Evolutionary conservation across 257 asterid genomes (phyloP), one percentile per base, ranked within the genome.

Genomic region (Solanum lignicaule): DNA sequence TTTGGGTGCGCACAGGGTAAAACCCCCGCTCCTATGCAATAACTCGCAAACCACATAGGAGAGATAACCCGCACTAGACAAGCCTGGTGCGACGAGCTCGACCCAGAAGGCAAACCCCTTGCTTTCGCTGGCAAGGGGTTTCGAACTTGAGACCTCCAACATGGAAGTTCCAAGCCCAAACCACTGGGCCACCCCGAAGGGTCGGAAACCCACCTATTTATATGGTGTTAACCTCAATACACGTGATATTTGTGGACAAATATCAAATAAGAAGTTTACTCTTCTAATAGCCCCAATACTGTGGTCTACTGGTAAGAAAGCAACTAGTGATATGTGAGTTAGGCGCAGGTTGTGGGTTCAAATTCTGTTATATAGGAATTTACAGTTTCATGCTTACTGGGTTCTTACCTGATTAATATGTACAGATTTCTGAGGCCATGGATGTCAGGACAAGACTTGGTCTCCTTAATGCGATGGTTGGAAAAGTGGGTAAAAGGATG

Each of bases 401-500:
- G 86, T 79, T 72, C 46, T 25, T 89, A 68, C 87, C 88, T 86
- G 31, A 83, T 88, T 89, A 75, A 86, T 83, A 87, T 87, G 87
- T 55, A 84, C 94, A 97, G 99, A 93, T 97, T 86, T 92, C 99
- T 65, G 99, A 95, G 92, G 98, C 92, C 75, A 94, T 94, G 96
- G 99, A 97, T 90, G 89, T 95, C 76, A 93, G 99, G 91, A 93
- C 98, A 83, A 95, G 99, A 90, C 93, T 92, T 86, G 99, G 98
- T 82, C 98, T 97, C 87, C 98, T 97, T 60, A 94, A 95, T 92
- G 98, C 99, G 75, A 94, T 97, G 98, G 95, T 92, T 69, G 99
- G 99, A 87, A 95, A 95, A 93, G 98, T 93, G 88, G 99, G 98
- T 39, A 97, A 97, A 90, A 95, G 99, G 91, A 97, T 97, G 99